Percentiles rank a stretch among this genome's conserved stretches.
Conservation (phyloP, 2,329 filamentous ascomycete genomes). For the Sporothrix curviconia region DNA sequence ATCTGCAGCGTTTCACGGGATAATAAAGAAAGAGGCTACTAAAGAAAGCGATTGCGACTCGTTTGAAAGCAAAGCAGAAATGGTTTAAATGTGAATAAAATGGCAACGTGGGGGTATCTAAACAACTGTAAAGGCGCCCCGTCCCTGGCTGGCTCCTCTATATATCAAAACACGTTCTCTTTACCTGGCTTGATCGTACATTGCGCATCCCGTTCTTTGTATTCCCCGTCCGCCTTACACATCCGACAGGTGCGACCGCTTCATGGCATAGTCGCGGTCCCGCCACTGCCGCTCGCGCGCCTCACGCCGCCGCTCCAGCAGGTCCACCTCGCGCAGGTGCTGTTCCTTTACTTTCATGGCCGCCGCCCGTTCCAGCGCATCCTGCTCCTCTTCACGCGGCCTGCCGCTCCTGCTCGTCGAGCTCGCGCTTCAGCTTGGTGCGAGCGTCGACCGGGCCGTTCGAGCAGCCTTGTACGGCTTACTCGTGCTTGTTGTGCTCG, state of each 20-base stretch:
- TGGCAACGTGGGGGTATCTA: not conserved
- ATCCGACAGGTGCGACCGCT: not conserved
- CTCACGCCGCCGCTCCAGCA: not conserved
- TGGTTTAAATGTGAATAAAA: not conserved
- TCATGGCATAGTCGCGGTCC: not conserved
- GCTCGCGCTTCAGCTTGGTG: slow-evolving; percentile 3
- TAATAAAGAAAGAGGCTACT: no score
- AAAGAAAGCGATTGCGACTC: not conserved
- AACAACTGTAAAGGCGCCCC: no score
- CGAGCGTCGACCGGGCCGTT: not conserved
- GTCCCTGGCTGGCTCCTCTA: not conserved
- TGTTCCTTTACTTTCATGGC: slow-evolving; percentile 1
- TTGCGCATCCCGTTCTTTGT: not conserved
- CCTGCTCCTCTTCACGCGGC: slow-evolving; percentile 5
- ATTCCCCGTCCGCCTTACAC: not conserved
- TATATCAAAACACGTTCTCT: not conserved
- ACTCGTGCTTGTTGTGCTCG: no score
- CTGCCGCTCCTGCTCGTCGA: slow-evolving; percentile 14
- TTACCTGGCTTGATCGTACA: not conserved
- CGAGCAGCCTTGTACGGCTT: no score
- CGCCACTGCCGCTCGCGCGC: not conserved
- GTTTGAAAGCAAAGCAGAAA: not conserved
- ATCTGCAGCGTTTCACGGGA: no score
- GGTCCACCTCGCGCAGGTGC: slow-evolving; percentile 12
- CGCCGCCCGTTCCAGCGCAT: slow-evolving; percentile 10